Base-by-base conservation (phyloP, 306 rosid genomes). In the Erythrophleum fordii region DNA sequence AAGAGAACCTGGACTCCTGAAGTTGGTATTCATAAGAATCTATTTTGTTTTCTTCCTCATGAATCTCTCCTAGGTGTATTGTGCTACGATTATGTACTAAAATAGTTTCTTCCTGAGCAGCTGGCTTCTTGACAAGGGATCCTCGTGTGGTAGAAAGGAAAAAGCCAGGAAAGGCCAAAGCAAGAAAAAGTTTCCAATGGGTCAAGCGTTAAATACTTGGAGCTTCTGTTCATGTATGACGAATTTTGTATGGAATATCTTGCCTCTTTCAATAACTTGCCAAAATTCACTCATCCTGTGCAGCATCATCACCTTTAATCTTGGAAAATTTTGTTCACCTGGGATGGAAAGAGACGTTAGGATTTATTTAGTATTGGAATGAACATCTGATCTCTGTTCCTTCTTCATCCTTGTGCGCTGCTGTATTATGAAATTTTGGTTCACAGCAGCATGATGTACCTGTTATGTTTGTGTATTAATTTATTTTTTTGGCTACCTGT, bases 101-200 rank as follows among this genome's bases (percentile, higher is more conserved):
- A 29, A 48, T 31, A 31, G 53, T 56, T 76, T 26, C 6, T 66
- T 73, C 23, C 65, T 80, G 78, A 78, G 31, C 92, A 95, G 99
- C 81, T 72, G 99, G 97, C 80, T 93, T 95, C 94, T 81, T 95
- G 87, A 95, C 99, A 11, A 91, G 99, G 85, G 98, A 95, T 59
- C 44, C 98, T 17, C 87, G 98, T 46, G 97, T 88, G 72, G 99
- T 95, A 28, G 99, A 95, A 87, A 90, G 99, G 94, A 95, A 95
- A 78, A 95, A 95, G 71, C 98, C 99, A 0, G 99, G 98, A 77
- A 93, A 91, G 68, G 99, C 99, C 23, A 93, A 91, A 88, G 99
- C 99, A 88, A 91, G 99, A 77, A 95, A 90, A 87, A 93, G 98
- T 86, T 93, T 86, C 93, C 99, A 95, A 85, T 95, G 99, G 99